phyloP scores from a whole-genome alignment of 2,329 filamentous ascomycete genomes.

The Penicillium janthinellum region DNA sequence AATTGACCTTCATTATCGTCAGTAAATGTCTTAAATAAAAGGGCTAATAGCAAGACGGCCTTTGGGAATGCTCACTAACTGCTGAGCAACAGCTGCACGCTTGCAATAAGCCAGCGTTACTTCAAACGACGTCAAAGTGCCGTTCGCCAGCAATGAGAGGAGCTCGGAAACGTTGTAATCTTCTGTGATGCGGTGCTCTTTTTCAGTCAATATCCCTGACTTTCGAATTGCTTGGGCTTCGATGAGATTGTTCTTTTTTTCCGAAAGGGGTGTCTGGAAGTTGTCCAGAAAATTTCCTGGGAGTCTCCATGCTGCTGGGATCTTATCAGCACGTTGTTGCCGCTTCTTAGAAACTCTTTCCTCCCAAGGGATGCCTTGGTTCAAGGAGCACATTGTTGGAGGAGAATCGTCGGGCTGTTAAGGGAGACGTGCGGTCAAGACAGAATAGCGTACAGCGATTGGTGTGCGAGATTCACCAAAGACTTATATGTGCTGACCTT shows the following conservation, averaged over 20 bases:
- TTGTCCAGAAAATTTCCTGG: constrained; percentile 10
- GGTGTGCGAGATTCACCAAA: not conserved
- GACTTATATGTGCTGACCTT: not conserved
- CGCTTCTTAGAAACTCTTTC: constrained; percentile 18
- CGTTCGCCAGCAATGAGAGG: constrained; percentile 27
- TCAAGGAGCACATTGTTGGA: constrained; percentile 5
- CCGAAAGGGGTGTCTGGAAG: constrained; percentile 14
- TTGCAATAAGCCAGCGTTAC: constrained; percentile 53
- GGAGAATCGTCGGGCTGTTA: not conserved
- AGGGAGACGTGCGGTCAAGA: not conserved
- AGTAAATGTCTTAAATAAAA: not conserved
- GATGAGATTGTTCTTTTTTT: constrained; percentile 23
- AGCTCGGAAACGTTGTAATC: constrained; percentile 40
- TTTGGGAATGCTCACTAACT: constrained; percentile 28
- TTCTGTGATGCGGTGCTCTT: constrained; percentile 55
- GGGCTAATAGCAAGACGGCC: no score
- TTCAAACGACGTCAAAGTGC: constrained; percentile 37
- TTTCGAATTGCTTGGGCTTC: constrained; percentile 15
- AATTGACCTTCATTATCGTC: constrained; percentile 20
- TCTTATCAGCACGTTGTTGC: constrained; percentile 16
- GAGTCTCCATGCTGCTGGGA: constrained; percentile 22
- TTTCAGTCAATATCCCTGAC: constrained; percentile 47
- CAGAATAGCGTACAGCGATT: not conserved
- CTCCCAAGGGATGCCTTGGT: constrained; percentile 8
- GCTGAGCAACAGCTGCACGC: constrained; percentile 37